Base-by-base conservation (phyloP, 208 protist genomes). In the Wallacemonas sp. region DNA sequence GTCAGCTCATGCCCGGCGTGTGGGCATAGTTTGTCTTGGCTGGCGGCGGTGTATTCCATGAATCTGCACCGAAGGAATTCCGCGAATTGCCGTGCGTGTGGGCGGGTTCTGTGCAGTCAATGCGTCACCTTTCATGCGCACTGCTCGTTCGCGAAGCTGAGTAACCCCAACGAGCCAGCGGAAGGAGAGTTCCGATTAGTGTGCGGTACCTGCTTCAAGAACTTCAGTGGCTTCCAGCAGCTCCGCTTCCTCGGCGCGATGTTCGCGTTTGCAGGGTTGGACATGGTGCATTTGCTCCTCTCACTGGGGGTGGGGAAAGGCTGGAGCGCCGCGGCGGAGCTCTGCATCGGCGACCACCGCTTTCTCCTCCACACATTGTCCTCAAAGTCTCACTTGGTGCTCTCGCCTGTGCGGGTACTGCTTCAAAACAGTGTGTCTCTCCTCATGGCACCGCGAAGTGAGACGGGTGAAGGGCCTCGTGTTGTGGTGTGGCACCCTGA, bases 341-440 rank as follows among this genome's bases (percentile, higher is more conserved):
- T 93, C 56, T 90, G 82, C 74, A 77, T 93, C 53, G 85, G 79
- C 60, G 83, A 90, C 66, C 83, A 88, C 55, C 76, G 86, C 26
- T 70, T 82, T 19, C 71, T 82, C 22, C 72, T 93, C 22, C 82
- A 93, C 73, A 74, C 21, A 62, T 62, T 42, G 78, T 86, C 21
- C 62, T 80, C 51, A 68, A 67, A 9, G 30, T 6, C 51, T 2
- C 8, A 33, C n/a, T 19, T 39, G n/a, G 51, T 27, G 5, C 28
- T 58, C 9, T 41, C 51, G 2, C 79, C 77, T 9, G 77, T 81
- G 15, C 66, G 77, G 17, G 53, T 72, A 3, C 68, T 92, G 6
- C 68, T 92, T 47, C 67, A 79, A 45, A 89, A 82, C 58, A 92
- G 86, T 44, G 65, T 86, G 3, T 59, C 69, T 41, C 63, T 88